Evolutionary conservation across 2,329 filamentous ascomycete species (phyloP), one percentile per base, ranked within the genome.

Genomic region (Rachicladosporium sp.): DNA sequence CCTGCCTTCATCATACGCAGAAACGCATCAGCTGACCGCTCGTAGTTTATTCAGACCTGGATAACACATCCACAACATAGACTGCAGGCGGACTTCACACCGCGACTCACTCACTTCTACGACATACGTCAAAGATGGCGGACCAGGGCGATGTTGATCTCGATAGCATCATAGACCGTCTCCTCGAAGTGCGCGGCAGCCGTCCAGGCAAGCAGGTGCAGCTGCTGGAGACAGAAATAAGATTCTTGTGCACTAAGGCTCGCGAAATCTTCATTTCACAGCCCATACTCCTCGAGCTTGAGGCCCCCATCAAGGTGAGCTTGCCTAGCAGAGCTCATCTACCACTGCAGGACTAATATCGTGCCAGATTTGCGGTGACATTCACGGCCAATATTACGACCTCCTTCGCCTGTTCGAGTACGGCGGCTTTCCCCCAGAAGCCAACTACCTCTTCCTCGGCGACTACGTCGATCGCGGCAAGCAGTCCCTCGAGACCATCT

Each of bases 201-300:
- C 81, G 91, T 60, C 91, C 91, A 43, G 91, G 91, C 57, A 98
- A 98, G 73, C 91, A 96, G 69, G 91, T 98, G 41, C 89, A 96
- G 70, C 77, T 98, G 52, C 73, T 94, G 51, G 91, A 98, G 67
- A 80, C 85, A 46, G 91, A 96, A 70, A 98, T 98, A 55, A 82
- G 89, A 61, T 94, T 79, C 67, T 78, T 98, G 50, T 98, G 91
- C 77, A 95, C 89, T 63, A 96, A 96, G 73, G 88, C 89, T 48
- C 82, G 91, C 51, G 91, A 98, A 72, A 96, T 98, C 58, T 96
- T 98, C 73, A 96, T 98, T 66, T 95, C 88, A 47, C 91, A 98
- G 71, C 91, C 91, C 51, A 96, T 96, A 59, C 73, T 98, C 52
- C 78, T 98, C 51, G 91, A 98, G 71, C 77, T 98, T 37, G 91